phyloP scores from a whole-genome alignment of 2,329 filamentous ascomycete genomes.

The Verticillium albo-atrum region DNA sequence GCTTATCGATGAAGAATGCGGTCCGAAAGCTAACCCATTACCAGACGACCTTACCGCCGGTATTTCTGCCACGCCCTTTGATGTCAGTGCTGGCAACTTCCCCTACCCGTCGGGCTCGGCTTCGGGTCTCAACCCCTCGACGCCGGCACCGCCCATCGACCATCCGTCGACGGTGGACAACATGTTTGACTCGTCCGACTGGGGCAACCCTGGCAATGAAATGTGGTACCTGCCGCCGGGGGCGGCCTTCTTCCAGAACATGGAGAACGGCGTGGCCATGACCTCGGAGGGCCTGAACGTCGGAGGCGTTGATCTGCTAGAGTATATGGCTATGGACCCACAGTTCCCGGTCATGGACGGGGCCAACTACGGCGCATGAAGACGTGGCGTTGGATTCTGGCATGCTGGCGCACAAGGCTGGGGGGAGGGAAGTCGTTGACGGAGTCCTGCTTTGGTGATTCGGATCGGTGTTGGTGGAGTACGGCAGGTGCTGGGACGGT shows the following conservation, averaged over 20 bases:
- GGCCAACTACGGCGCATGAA: neutral
- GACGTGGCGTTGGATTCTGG: neutral
- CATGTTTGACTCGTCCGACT: slow-evolving; percentile 45
- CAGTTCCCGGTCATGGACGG: slow-evolving; percentile 29
- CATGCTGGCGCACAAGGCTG: slow-evolving; percentile 1
- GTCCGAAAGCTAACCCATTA: slow-evolving; percentile 14
- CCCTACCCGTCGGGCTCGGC: slow-evolving; percentile 43
- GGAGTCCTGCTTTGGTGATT: neutral
- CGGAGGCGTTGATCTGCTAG: slow-evolving; percentile 60
- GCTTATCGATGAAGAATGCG: neutral
- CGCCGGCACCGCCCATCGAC: slow-evolving; percentile 38
- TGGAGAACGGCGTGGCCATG: slow-evolving; percentile 60
- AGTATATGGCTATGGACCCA: slow-evolving; percentile 62
- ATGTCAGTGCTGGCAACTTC: slow-evolving; percentile 50
- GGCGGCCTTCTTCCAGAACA: slow-evolving; percentile 60
- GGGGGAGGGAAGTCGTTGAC: neutral
- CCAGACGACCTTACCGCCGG: slow-evolving; percentile 30
- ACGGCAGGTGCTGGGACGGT: neutral
- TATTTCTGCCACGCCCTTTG: slow-evolving; percentile 61
- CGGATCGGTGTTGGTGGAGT: neutral
- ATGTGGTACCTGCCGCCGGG: slow-evolving; percentile 66
- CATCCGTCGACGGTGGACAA: slow-evolving; percentile 21
- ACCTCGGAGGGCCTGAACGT: slow-evolving; percentile 64
- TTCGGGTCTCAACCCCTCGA: slow-evolving; percentile 44
- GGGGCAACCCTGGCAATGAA: slow-evolving; percentile 51